phyloP scores from a whole-genome alignment of 345 rosid species.

The Cardamine resedifolia region DNA sequence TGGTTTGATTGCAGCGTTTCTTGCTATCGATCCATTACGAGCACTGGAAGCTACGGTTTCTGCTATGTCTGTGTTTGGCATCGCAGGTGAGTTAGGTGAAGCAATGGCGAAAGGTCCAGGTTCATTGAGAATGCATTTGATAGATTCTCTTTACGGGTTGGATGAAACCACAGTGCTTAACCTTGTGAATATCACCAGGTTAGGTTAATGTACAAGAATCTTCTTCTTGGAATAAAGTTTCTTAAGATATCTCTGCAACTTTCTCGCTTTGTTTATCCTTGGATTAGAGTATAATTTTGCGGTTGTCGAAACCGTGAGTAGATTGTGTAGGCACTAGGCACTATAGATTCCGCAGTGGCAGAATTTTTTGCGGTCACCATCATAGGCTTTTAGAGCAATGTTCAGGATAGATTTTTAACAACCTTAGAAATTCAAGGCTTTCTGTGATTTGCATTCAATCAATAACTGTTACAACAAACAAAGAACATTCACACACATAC shows the following conservation, averaged over 20 bases:
- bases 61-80: constrained; percentile 73
- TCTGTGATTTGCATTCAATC: constrained; percentile 9
- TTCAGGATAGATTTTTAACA: not conserved
- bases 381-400: constrained; percentile 4
- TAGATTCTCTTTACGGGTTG: constrained; percentile 68
- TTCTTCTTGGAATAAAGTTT: constrained; percentile 21
- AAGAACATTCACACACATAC: constrained; percentile 26
- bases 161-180: constrained; percentile 52
- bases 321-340: not conserved
- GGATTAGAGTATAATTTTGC: not conserved
- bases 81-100: constrained; percentile 87
- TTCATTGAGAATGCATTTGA: constrained; percentile 75
- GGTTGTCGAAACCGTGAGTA: not conserved
- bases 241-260: constrained; percentile 9
- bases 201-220: constrained; percentile 31
- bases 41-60: constrained; percentile 76
- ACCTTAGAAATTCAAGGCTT: not conserved
- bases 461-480: constrained; percentile 23
- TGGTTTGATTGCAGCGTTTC: constrained; percentile 77
- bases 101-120: constrained; percentile 78
- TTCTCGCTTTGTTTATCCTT: not conserved
- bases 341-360: not conserved
- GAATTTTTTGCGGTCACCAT: not conserved
- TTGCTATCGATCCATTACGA: constrained; percentile 57
- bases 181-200: constrained; percentile 44